Percentiles rank a stretch among this genome's conserved stretches.
Evolutionary conservation across 2,329 filamentous ascomycete genomes (phyloP).

Genomic region (Cladosporium sp.): DNA sequence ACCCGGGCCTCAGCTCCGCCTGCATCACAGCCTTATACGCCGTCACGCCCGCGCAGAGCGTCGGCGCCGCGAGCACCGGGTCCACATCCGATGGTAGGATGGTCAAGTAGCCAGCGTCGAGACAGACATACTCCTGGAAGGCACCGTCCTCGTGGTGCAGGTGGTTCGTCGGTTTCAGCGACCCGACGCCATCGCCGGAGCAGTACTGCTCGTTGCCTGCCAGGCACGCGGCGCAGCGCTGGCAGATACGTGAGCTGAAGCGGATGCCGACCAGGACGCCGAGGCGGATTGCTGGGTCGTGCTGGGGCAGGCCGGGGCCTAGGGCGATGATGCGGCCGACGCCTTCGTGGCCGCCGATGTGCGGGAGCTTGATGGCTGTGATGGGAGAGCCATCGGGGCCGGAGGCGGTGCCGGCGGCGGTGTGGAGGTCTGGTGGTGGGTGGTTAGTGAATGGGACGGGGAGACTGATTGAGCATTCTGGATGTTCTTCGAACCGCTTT

Average conservation of each 20-base stretch:
- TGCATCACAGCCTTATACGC: neutral
- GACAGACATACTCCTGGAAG: neutral
- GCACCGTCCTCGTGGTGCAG: neutral
- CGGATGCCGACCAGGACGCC: slow-evolving; percentile 47
- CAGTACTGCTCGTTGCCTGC: neutral
- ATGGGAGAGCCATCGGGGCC: slow-evolving; percentile 44
- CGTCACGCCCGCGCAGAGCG: neutral
- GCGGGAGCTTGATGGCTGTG: slow-evolving; percentile 47
- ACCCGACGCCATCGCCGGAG: neutral
- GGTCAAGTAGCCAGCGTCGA: neutral
- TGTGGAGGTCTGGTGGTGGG: slow-evolving; percentile 29
- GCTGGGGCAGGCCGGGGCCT: slow-evolving; percentile 38
- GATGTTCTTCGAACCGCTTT: slow-evolving; percentile 31
- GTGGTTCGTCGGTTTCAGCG: neutral
- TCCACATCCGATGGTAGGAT: neutral
- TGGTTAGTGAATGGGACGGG: neutral
- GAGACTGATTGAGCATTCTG: neutral
- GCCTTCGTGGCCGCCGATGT: slow-evolving; percentile 50
- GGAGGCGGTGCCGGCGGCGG: slow-evolving; percentile 35
- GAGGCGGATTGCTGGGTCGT: slow-evolving; percentile 38
- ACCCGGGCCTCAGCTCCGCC: neutral
- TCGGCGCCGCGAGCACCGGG: neutral
- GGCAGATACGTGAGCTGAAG: slow-evolving; percentile 31
- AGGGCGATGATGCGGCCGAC: slow-evolving; percentile 45
- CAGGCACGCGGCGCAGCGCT: neutral